phyloP scores from a whole-genome alignment of 169 alveolate genomes.

The Babesia bovis region DNA sequence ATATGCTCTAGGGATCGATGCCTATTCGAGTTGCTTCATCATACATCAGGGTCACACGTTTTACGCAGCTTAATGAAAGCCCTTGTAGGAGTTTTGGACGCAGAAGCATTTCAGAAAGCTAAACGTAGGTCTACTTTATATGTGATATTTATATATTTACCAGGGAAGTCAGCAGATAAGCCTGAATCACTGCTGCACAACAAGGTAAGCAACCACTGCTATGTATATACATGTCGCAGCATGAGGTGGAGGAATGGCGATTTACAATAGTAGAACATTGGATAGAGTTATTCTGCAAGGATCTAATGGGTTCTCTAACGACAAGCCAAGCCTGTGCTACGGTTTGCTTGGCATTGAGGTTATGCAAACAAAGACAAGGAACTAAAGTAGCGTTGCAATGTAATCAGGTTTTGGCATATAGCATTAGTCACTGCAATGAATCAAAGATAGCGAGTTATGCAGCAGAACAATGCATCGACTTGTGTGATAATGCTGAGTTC shows the following conservation, averaged over 20 bases:
- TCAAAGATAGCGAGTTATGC: constrained; percentile 36
- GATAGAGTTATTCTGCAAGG: constrained; percentile 31
- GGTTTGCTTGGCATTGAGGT: constrained; percentile 18
- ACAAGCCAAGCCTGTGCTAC: constrained; percentile 47
- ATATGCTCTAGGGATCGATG: constrained; percentile 38
- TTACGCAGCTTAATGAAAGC: constrained; percentile 40
- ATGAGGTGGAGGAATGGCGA: constrained; percentile 26
- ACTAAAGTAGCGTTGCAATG: background rate
- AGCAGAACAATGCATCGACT: constrained; percentile 17
- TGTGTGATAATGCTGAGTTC: constrained; percentile 36
- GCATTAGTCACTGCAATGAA: constrained; percentile 4
- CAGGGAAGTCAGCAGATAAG: constrained; percentile 9
- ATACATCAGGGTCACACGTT: constrained; percentile 54
- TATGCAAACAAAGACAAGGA: constrained; percentile 8
- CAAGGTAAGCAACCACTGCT: background rate
- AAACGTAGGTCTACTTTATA: background rate
- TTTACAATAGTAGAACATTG: constrained; percentile 15
- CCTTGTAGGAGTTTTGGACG: constrained; percentile 29
- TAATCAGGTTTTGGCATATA: background rate
- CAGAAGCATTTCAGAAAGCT: constrained; percentile 12
- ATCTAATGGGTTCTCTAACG: constrained; percentile 13
- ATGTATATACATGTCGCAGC: constrained; percentile 12
- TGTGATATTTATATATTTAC: background rate
- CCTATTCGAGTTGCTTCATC: constrained; percentile 44
- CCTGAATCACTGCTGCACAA: constrained; percentile 9